Evolutionary conservation across 2,329 filamentous ascomycete species (phyloP).

Genomic region (Neurospora sp.): DNA sequence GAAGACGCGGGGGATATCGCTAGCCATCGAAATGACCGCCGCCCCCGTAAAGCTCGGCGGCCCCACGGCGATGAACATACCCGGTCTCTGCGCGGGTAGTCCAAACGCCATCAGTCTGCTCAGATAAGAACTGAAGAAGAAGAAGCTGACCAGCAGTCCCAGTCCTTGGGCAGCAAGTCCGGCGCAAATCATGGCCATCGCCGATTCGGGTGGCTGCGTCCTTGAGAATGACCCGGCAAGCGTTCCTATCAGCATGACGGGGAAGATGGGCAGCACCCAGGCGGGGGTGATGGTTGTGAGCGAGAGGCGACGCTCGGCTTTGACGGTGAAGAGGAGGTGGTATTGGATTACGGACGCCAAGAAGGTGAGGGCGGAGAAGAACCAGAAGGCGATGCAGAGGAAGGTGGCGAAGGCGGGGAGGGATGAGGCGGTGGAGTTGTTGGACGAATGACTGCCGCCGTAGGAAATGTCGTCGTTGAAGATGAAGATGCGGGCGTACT

Average conservation of each 20-base stretch:
- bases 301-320: conserved; percentile 31
- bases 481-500: conserved; percentile 35
- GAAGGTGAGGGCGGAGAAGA: conserved; percentile 46
- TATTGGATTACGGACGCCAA: conserved; percentile 45
- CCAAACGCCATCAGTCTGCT: conserved; percentile 46
- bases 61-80: conserved; percentile 56
- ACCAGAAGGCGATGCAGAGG: conserved; percentile 50
- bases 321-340: conserved; percentile 43
- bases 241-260: conserved; percentile 52
- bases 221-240: conserved; percentile 43
- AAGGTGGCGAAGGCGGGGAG: conserved; percentile 38
- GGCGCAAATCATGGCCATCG: conserved; percentile 44
- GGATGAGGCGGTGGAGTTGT: too few relatives aligned
- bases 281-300: conserved; percentile 45
- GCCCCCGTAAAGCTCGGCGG: conserved; percentile 39
- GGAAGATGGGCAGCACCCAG: conserved; percentile 54
- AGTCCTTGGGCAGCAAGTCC: conserved; percentile 52
- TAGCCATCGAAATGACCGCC: conserved; percentile 22
- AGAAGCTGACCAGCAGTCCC: conserved; percentile 45
- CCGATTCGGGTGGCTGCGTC: conserved; percentile 34
- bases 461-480: conserved; percentile 19
- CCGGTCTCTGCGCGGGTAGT: conserved; percentile 46
- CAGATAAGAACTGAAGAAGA: conserved; percentile 50
- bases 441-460: too few relatives aligned
- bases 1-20: too few relatives aligned